phyloP scores from a whole-genome alignment of 2,329 filamentous ascomycete species.

The Madurella mycetomatis region DNA sequence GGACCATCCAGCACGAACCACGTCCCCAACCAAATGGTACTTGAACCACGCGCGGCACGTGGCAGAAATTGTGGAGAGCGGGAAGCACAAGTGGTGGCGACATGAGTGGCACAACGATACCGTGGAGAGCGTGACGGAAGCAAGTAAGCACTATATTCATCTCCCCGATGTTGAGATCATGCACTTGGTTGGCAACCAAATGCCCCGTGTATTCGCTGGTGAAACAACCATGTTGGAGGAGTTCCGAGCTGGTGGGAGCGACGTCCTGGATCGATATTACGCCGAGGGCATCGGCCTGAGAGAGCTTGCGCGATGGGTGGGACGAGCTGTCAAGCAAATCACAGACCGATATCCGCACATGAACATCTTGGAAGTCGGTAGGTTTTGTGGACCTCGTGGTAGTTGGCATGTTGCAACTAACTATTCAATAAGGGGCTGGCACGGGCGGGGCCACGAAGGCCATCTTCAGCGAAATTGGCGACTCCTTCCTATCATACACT shows the following conservation, averaged over 20 bases:
- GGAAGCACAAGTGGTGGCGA: not conserved
- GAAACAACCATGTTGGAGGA: not conserved
- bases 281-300: not conserved
- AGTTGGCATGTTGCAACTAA: too few species aligned
- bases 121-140: not conserved
- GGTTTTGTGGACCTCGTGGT: too few species aligned
- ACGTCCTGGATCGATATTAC: not conserved
- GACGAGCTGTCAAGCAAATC: not conserved
- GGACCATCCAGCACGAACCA: constrained; percentile 3
- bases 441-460: constrained; percentile 35
- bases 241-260: not conserved
- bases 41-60: not conserved
- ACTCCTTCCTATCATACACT: not conserved
- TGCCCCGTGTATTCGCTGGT: not conserved
- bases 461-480: constrained; percentile 2
- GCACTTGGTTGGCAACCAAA: not conserved
- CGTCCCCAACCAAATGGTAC: not conserved
- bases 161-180: not conserved
- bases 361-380: constrained; percentile 36
- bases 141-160: not conserved
- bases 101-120: not conserved
- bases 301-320: not conserved
- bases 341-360: constrained; percentile 8
- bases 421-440: constrained; percentile 27
- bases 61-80: not conserved